Evolutionary conservation across 73 alveolate genomes (phyloP), one percentile per base, ranked within the genome.

Genomic region (Paramecium bursaria): DNA sequence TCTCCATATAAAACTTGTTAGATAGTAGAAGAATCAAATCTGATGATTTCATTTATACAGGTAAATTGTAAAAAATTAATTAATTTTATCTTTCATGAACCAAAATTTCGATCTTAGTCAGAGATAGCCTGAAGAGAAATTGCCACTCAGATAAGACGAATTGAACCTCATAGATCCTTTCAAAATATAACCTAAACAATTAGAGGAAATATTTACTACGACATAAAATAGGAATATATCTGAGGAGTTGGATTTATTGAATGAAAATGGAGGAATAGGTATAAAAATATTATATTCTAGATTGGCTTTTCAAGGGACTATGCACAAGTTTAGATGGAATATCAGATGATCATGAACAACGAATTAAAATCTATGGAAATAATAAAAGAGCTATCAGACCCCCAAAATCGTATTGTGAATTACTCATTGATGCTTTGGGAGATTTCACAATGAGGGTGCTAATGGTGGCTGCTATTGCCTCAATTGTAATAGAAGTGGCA

Each of bases 381-480:
- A 75, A 75, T 50, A 75, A 61, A 51, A 75, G 88, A 75, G 75
- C 35, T 14, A 29, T 31, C 9, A 61, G 73, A 21, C 73, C 74
- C 15, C 86, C 75, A 3, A 42, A 50, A 33, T 76, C 92, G 14
- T 86, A 73, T 51, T 50, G 86, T 7, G 85, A 86, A 42, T 50
- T 86, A 46, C 85, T 96, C 9, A 73, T 92, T 52, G 98, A 96
- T 55, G 90, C 95, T 57, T 94, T 96, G 29, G 98, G 95, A 86
- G 99, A 96, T 74, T 91, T 91, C 74, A 96, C 96, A 27, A 86
- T 96, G 74, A 88, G 98, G 86, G 92, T 96, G 48, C 91, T 96
- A 60, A 74, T 95, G 14, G 87, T 87, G 13, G 99, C 99, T n/a
- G 97, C 99, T 23, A 86, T 93, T 50, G 97, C 96, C 25, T 95